Conservation (phyloP, 371 early-diverging fungal species). For the Mucor velutinosus region DNA sequence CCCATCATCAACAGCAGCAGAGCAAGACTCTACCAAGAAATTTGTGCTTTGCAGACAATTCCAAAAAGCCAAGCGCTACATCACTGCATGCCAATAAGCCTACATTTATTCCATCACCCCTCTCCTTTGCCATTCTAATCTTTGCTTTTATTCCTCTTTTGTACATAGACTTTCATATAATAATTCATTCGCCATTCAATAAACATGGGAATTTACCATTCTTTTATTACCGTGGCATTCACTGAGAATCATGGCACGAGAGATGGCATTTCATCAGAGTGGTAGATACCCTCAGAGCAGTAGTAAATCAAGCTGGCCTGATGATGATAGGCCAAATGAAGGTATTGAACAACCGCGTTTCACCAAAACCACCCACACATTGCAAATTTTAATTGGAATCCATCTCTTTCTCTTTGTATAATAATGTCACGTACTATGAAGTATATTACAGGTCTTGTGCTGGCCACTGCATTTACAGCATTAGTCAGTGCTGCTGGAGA, state of each 20-base stretch:
- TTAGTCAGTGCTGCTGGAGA: slow-evolving; percentile 44
- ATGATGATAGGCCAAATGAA: neutral
- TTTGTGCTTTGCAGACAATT: slow-evolving; percentile 9
- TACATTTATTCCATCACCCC: neutral
- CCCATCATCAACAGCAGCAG: neutral
- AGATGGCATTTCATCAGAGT: neutral
- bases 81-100: slow-evolving; percentile 15
- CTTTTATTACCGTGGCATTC: neutral
- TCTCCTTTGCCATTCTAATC: neutral
- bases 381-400: neutral
- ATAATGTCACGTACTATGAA: slow-evolving; percentile 12
- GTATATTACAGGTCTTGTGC: neutral
- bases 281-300: neutral
- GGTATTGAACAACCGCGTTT: neutral
- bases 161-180: neutral
- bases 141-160: neutral
- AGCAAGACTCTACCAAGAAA: neutral
- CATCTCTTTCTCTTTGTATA: neutral
- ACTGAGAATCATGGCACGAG: neutral
- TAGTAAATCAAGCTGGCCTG: neutral
- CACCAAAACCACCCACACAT: neutral
- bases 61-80: slow-evolving; percentile 11
- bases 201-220: neutral
- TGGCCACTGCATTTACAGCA: slow-evolving; percentile 1
- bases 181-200: neutral